Evolutionary conservation across 1,284 basidiomycete genomes (phyloP).

Genomic region (Schizophyllum commune): DNA sequence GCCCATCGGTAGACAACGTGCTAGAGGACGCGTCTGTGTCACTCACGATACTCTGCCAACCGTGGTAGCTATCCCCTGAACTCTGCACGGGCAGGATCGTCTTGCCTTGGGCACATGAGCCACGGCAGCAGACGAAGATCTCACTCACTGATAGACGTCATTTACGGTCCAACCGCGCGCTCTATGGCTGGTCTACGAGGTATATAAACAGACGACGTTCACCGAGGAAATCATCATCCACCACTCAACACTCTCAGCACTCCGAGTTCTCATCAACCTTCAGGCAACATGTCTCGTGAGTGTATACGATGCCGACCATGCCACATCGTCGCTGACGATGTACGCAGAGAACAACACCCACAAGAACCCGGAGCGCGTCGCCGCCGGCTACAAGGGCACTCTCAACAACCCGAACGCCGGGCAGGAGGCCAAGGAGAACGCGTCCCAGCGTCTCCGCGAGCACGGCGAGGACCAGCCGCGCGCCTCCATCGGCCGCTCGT

Average conservation of each 20-base stretch:
- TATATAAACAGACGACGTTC: neutral
- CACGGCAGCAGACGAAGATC: too few species aligned
- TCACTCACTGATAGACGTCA: too few species aligned
- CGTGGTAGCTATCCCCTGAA: too few species aligned
- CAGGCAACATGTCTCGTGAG: neutral
- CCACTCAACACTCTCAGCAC: neutral
- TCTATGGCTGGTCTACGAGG: neutral
- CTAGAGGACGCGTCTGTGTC: too few species aligned
- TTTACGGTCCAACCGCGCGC: too few species aligned
- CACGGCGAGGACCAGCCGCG: neutral
- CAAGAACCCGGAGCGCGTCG: constrained; percentile 1
- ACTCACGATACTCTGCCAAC: too few species aligned
- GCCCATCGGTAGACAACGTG: too few species aligned
- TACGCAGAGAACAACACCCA: neutral
- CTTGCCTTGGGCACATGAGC: too few species aligned
- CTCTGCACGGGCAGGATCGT: too few species aligned
- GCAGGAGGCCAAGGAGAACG: neutral
- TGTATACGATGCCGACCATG: neutral
- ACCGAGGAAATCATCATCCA: neutral
- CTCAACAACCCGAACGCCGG: neutral
- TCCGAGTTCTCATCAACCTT: neutral
- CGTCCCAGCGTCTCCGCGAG: neutral
- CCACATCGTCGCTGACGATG: neutral
- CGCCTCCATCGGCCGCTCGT: neutral
- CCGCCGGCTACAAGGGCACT: neutral